Evolutionary conservation across 2,329 filamentous ascomycete genomes (phyloP).

Genomic region (Tolypocladium tropicale): DNA sequence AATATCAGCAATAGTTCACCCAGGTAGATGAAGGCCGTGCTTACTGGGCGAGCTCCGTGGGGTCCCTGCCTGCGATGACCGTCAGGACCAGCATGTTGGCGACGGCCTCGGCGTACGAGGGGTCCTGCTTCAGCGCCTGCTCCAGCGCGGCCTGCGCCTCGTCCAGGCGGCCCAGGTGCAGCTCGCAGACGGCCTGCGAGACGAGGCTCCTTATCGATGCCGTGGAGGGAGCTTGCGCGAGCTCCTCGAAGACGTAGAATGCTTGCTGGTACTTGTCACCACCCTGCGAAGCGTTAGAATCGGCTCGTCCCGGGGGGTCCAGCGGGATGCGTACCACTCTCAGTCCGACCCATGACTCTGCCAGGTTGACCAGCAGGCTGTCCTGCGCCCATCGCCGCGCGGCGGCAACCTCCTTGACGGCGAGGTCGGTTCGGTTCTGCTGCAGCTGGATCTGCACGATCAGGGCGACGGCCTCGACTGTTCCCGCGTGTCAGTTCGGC

Average conservation of each 20-base stretch:
- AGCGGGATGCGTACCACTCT: conserved; percentile 51
- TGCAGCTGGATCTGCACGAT: conserved; percentile 87
- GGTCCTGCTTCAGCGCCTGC: conserved; percentile 66
- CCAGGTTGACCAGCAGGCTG: conserved; percentile 83
- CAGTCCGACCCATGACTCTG: conserved; percentile 90
- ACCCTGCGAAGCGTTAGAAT: conserved; percentile 45
- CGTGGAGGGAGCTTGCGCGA: conserved; percentile 77
- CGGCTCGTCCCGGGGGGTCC: background rate
- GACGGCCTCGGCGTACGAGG: conserved; percentile 61
- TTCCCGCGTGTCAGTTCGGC: conserved; percentile 11
- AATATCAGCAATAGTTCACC: conserved; percentile 12
- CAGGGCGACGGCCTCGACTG: conserved; percentile 68
- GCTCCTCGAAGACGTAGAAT: conserved; percentile 96
- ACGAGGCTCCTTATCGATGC: conserved; percentile 68
- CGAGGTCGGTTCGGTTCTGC: conserved; percentile 85
- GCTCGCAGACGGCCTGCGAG: conserved; percentile 80
- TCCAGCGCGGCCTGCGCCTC: conserved; percentile 83
- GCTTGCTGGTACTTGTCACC: conserved; percentile 93
- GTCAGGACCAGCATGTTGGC: conserved; percentile 77
- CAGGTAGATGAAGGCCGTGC: conserved; percentile 15
- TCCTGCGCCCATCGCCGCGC: conserved; percentile 94
- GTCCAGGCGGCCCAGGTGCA: conserved; percentile 79
- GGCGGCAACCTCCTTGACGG: conserved; percentile 75
- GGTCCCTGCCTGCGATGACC: conserved; percentile 64
- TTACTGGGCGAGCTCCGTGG: conserved; percentile 51